These are phyloP conservation scores for Moniliella sp. DNA, from an alignment of 1,284 basidiomycete species.

Conservation along the genomic window DNA sequence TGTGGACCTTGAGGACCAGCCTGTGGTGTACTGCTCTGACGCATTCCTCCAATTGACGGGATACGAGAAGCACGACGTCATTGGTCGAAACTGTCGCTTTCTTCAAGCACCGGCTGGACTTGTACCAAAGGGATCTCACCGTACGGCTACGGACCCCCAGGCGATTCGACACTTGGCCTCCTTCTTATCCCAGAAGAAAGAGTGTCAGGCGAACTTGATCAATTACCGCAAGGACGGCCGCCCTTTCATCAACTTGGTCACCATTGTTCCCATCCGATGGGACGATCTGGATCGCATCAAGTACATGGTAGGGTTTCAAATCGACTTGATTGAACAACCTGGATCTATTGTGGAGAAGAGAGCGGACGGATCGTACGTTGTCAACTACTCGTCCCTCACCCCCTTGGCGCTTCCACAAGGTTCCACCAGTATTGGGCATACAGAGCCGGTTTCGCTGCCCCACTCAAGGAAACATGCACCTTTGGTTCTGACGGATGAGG, in stretches of 20 bases:
- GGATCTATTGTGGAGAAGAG: slow-evolving; percentile 47
- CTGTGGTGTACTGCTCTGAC: slow-evolving; percentile 70
- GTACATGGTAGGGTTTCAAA: slow-evolving; percentile 67
- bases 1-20: slow-evolving; percentile 52
- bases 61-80: slow-evolving; percentile 43
- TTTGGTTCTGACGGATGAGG: too few species aligned
- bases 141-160: slow-evolving; percentile 48
- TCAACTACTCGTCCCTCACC: slow-evolving; percentile 13
- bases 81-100: slow-evolving; percentile 31
- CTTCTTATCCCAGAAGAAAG: slow-evolving; percentile 5
- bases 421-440: too few species aligned
- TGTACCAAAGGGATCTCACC: slow-evolving; percentile 45
- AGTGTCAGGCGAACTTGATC: slow-evolving; percentile 58
- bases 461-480: too few species aligned
- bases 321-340: slow-evolving; percentile 64
- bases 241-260: slow-evolving; percentile 45
- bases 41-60: slow-evolving; percentile 61
- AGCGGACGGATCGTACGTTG: slow-evolving; percentile 21
- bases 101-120: slow-evolving; percentile 53
- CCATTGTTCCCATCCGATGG: slow-evolving; percentile 16
- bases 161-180: slow-evolving; percentile 42
- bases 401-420: too few species aligned
- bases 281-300: slow-evolving; percentile 37
- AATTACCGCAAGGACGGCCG: slow-evolving; percentile 67
- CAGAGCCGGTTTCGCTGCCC: too few species aligned